Conservation (phyloP, 345 rosid species). For the Carallia brachiata region DNA sequence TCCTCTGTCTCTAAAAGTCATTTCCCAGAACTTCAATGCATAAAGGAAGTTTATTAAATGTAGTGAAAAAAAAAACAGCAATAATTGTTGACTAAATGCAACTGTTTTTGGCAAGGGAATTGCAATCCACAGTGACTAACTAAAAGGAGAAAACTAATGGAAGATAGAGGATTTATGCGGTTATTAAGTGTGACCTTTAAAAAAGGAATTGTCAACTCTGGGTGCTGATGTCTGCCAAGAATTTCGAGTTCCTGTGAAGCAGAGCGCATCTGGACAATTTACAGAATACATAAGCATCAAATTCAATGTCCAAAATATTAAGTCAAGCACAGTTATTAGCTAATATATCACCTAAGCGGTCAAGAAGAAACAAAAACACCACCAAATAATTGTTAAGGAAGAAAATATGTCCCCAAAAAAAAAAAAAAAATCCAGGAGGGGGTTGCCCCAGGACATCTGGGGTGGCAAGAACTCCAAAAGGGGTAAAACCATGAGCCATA, state of each 20-base stretch:
- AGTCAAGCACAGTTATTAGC: background rate
- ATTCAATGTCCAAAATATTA: background rate
- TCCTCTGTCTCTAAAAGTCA: too few relatives aligned
- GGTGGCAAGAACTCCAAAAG: too few relatives aligned
- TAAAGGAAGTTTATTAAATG: too few relatives aligned
- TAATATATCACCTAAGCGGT: background rate
- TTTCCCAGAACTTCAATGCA: too few relatives aligned
- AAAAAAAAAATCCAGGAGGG: background rate
- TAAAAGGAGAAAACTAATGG: background rate
- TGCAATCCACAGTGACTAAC: background rate
- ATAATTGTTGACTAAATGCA: too few relatives aligned
- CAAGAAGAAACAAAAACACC: background rate
- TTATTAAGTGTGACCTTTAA: constrained; percentile 56
- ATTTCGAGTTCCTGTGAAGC: constrained; percentile 85
- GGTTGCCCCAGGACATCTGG: too few relatives aligned
- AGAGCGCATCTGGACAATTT: constrained; percentile 64
- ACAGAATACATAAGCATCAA: constrained; percentile 9
- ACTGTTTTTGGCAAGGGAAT: background rate
- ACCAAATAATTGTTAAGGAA: background rate
- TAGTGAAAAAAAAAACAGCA: too few relatives aligned
- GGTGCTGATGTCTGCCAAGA: constrained; percentile 88
- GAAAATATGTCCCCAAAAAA: too few relatives aligned
- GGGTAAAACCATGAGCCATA: too few relatives aligned
- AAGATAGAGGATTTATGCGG: background rate
- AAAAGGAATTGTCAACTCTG: constrained; percentile 78